A percentile compares a stretch with the other conserved stretches of the same genome.
Evolutionary conservation across 176 grass and related monocot species (phyloP).

Genomic region (Juncus effusus): DNA sequence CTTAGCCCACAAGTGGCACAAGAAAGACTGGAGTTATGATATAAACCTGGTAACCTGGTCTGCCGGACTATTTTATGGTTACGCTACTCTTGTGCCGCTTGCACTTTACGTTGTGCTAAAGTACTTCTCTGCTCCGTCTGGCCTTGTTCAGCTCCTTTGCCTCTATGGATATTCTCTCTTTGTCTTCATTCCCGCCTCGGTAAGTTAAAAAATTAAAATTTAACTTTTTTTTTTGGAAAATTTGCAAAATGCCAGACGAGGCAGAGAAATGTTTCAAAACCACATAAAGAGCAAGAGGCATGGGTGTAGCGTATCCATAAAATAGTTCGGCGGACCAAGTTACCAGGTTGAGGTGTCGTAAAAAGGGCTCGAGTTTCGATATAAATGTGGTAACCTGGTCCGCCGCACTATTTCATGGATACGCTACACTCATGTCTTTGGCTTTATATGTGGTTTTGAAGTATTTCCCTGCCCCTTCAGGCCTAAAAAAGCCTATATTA

Average conservation of each 20-base stretch:
- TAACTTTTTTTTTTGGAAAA: too few relatives aligned
- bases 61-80: slow-evolving; percentile 96
- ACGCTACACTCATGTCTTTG: slow-evolving; percentile 76
- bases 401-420: slow-evolving; percentile 81
- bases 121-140: slow-evolving; percentile 94
- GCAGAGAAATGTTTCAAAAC: slow-evolving; percentile 90
- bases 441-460: slow-evolving; percentile 69
- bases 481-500: too few relatives aligned
- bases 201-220: slow-evolving; percentile 26
- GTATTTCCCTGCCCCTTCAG: slow-evolving; percentile 65
- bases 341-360: slow-evolving; percentile 51
- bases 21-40: slow-evolving; percentile 97
- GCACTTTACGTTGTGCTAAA: slow-evolving; percentile 83
- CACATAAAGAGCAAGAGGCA: slow-evolving; percentile 67
- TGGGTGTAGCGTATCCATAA: slow-evolving; percentile 77
- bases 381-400: slow-evolving; percentile 75
- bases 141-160: slow-evolving; percentile 89
- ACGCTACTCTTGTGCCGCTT: slow-evolving; percentile 93
- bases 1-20: slow-evolving; percentile 90
- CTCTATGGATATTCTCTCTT: slow-evolving; percentile 97
- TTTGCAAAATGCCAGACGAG: not conserved
- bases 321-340: slow-evolving; percentile 91
- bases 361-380: too few relatives aligned
- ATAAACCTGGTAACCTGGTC: slow-evolving; percentile 98
- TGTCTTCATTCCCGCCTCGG: slow-evolving; percentile 93